A percentile compares a stretch with the other conserved stretches of the same genome.
These are phyloP conservation scores for Arctium minus DNA, from an alignment of 129 eudicot species.

Conservation along the genomic window DNA sequence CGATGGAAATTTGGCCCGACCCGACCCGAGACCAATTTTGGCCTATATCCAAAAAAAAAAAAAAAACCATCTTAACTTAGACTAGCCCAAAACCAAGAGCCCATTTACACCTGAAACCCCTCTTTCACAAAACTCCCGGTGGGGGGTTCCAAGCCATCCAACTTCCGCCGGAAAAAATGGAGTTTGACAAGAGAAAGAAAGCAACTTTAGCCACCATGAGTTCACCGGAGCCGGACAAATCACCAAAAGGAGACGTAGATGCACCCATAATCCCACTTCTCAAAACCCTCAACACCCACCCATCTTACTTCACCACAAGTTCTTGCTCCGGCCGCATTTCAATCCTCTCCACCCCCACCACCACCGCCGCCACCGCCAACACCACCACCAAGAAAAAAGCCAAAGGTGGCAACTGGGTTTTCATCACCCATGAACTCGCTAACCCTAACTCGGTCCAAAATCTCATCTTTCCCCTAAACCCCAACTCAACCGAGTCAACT, in stretches of 20 bases:
- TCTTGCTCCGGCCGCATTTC: conserved; percentile 99
- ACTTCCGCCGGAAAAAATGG: conserved; percentile 46
- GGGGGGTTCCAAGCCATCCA: not conserved
- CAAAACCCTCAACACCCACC: conserved; percentile 62
- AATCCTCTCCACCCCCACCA: conserved; percentile 65
- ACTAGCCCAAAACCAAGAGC: conserved; percentile 13
- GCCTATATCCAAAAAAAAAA: no score
- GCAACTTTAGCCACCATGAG: conserved; percentile 58
- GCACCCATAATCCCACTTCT: conserved; percentile 70
- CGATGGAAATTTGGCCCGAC: not conserved
- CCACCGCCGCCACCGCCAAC: conserved; percentile 26
- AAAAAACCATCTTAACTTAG: not conserved
- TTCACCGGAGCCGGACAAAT: conserved; percentile 71
- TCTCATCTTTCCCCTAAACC: conserved; percentile 42
- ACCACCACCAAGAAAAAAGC: conserved; percentile 55
- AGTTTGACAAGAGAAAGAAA: conserved; percentile 62
- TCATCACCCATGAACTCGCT: conserved; percentile 70
- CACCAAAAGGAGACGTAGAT: conserved; percentile 88
- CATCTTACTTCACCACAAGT: conserved; percentile 87
- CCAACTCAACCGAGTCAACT: conserved; percentile 15
- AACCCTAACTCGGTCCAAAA: conserved; percentile 38
- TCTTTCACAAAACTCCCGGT: not conserved
- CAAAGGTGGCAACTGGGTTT: conserved; percentile 85
- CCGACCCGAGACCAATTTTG: not conserved
- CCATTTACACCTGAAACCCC: conserved; percentile 18